Base-by-base conservation (phyloP, 495 filamentous ascomycete species). In the Aspergillus cavernicola region DNA sequence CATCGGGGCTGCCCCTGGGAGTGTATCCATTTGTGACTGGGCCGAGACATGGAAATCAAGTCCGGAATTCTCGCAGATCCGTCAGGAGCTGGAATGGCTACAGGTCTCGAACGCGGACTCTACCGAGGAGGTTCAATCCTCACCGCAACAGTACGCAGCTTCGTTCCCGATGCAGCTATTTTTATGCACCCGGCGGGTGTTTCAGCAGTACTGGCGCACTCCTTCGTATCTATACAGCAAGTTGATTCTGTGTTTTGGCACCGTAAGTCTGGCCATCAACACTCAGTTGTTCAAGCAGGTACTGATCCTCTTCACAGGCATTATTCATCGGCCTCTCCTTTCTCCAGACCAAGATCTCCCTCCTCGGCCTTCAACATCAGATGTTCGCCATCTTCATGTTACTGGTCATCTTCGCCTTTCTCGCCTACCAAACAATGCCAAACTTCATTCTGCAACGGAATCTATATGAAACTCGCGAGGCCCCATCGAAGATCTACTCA, bases 291-390 rank as follows among this genome's bases (percentile, higher is more conserved):
- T 69, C 87, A 78, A n/a, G n/a, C 74, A 75, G 81, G 20, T 36
- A 11, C 50, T 52, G 15, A 44, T 37, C 0, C 12, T 12, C 20
- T 8, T 55, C 80, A 75, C 4, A 74, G 68, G 50, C 77, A 1
- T 72, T 91, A n/a, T 91, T 93, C 71, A 88, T 90, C 63, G 88
- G 88, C 16, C 88, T 95, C 70, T 86, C 87, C 40, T 91, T 95
- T 71, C 86, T 80, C 75, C 33, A 59, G 3, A 49, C 50, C 18
- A 19, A 76, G 33, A 85, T 82, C 64, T 77, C 78, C 2, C 67
- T 83, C 9, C 86, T 90, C 61, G 90, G 88, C 33, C 79, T 93
- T 6, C 88, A 91, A 61, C 90, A 92, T 60, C 86, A 90, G 61
- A 84, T 90, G 66, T 92, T 92, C 61, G 73, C 81, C 59, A 83